phyloP scores from a whole-genome alignment of 768 basidiomycete genomes.

The Tricholoma flavovirens region DNA sequence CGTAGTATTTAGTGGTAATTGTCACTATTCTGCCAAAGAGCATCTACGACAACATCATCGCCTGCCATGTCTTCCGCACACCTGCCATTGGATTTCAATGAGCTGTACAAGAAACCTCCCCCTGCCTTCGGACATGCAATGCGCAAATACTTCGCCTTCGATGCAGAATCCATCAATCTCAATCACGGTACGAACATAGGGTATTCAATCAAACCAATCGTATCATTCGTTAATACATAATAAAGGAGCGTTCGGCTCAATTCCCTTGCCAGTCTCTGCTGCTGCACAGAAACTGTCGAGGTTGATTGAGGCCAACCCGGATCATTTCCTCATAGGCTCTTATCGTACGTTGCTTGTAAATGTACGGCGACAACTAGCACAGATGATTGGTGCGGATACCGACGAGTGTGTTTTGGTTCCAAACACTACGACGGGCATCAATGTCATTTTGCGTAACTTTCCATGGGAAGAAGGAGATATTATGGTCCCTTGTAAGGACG shows the following conservation, averaged over 20 bases:
- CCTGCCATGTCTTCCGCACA: not conserved
- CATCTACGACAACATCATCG: not conserved
- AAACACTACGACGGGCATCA: constrained; percentile 53
- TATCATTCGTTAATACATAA: not conserved
- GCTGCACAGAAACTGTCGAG: constrained; percentile 31
- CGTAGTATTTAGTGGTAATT: too few relatives aligned
- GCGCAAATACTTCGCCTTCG: constrained; percentile 51
- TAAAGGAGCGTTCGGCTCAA: constrained; percentile 46
- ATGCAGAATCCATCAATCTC: constrained; percentile 55
- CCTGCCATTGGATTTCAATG: not conserved
- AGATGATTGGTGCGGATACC: constrained; percentile 36
- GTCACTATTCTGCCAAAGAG: too few relatives aligned
- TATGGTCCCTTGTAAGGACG: constrained; percentile 42
- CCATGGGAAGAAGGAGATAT: constrained; percentile 57
- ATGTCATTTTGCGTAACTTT: constrained; percentile 57
- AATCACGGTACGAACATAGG: constrained; percentile 47
- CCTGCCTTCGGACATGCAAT: constrained; percentile 50
- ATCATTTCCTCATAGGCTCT: constrained; percentile 36
- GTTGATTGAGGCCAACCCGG: constrained; percentile 42
- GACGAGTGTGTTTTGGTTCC: constrained; percentile 48
- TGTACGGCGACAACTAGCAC: constrained; percentile 40
- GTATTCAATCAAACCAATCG: constrained; percentile 25
- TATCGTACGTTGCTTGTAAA: constrained; percentile 24
- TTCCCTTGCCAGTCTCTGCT: constrained; percentile 39
- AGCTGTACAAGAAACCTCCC: constrained; percentile 22